A percentile compares a stretch with the other conserved stretches of the same genome.
phyloP scores from a whole-genome alignment of 1,139 yeast species.

The Saccharomyces hybrid region DNA sequence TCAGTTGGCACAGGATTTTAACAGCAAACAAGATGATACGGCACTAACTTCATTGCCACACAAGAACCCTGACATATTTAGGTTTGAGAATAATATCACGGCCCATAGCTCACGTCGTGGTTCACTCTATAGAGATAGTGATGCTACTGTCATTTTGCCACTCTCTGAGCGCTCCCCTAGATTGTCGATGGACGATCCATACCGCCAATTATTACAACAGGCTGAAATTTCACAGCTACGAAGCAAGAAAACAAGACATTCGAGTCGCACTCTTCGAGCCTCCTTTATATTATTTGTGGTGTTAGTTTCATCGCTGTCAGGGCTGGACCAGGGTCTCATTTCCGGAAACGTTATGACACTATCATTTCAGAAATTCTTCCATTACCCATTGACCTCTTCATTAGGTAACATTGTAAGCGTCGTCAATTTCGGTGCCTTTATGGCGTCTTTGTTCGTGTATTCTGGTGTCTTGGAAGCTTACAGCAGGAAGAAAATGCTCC shows the following conservation, averaged over 20 bases:
- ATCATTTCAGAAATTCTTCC: neutral
- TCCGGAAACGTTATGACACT: neutral
- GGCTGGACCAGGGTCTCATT: neutral
- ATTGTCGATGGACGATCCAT: constrained; percentile 2
- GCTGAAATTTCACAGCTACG: neutral
- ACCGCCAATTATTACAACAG: constrained; percentile 1
- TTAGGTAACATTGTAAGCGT: neutral
- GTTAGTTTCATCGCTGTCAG: neutral
- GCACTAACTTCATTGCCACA: constrained; percentile 11
- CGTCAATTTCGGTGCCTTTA: neutral
- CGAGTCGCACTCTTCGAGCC: neutral
- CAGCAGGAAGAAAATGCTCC: neutral
- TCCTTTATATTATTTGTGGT: neutral
- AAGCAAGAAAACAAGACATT: neutral
- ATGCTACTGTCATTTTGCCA: constrained; percentile 5
- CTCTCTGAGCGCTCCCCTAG: constrained; percentile 1
- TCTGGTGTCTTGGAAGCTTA: neutral
- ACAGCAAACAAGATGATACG: constrained; percentile 8
- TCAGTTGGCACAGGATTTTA: constrained; percentile 6
- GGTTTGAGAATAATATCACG: constrained; percentile 6
- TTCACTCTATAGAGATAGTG: constrained; percentile 11
- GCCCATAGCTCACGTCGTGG: constrained; percentile 4
- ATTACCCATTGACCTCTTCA: neutral
- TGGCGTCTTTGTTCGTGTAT: neutral
- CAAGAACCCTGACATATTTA: constrained; percentile 12